Evolutionary conservation across 805 yeast species (phyloP).

Genomic region (Starmera dryadoides): DNA sequence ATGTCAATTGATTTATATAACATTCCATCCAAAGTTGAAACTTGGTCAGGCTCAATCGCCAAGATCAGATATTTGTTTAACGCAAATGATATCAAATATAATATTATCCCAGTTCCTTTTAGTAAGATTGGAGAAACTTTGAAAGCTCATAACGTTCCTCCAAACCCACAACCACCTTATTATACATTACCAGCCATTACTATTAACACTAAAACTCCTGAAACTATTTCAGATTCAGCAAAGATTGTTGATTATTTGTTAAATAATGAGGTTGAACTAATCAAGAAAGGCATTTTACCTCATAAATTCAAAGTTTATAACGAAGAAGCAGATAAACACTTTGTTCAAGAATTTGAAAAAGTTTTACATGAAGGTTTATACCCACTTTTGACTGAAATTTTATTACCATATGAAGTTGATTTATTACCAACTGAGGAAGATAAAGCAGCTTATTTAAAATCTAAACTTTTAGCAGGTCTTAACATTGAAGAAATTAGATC

Average conservation of each 20-base stretch:
- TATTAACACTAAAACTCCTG: background rate
- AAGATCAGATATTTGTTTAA: background rate
- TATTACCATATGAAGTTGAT: background rate
- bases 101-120: background rate
- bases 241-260: background rate
- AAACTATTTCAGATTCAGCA: background rate
- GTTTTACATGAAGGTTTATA: background rate
- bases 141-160: background rate
- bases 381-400: background rate
- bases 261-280: background rate
- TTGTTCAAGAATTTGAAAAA: background rate
- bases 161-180: background rate
- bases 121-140: constrained; percentile 1
- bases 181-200: constrained; percentile 1
- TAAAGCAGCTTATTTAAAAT: background rate
- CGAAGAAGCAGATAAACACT: background rate
- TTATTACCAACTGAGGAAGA: constrained; percentile 1
- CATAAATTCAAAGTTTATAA: too few species aligned
- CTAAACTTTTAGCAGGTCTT: background rate
- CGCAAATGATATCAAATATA: background rate
- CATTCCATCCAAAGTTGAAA: constrained; percentile 1
- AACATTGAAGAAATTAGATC: background rate
- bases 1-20: too few species aligned
- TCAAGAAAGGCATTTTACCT: background rate
- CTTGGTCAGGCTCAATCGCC: constrained; percentile 1